phyloP scores from a whole-genome alignment of 306 rosid genomes.

The Quercus cerris region DNA sequence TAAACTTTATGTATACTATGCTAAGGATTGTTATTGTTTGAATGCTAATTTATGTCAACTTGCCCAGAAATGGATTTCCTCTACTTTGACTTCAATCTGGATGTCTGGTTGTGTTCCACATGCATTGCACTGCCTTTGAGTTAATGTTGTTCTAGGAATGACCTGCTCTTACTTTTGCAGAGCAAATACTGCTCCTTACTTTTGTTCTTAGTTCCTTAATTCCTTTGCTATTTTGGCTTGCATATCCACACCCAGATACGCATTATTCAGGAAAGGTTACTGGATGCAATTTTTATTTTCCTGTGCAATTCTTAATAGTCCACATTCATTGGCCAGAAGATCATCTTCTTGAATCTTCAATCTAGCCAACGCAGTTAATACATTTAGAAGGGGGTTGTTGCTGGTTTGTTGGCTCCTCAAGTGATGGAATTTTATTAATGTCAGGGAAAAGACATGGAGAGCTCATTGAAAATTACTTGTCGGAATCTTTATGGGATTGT shows the following conservation, averaged over 20 bases:
- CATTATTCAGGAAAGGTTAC: background rate
- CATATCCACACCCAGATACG: background rate
- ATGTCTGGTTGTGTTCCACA: background rate
- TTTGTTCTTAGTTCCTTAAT: background rate
- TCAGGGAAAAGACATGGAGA: background rate
- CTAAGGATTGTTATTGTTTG: background rate
- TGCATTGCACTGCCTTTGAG: background rate
- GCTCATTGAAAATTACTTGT: background rate
- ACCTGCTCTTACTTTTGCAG: background rate
- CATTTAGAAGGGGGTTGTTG: background rate
- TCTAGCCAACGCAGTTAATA: background rate
- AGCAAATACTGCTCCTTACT: background rate
- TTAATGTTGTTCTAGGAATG: background rate
- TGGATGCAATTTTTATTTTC: background rate
- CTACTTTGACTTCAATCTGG: background rate
- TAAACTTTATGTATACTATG: background rate
- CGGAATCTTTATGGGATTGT: background rate
- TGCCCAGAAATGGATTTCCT: background rate
- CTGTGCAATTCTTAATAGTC: background rate
- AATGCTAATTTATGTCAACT: background rate
- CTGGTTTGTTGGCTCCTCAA: background rate
- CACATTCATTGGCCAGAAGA: background rate
- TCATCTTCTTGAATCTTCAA: background rate
- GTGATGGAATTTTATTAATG: too few relatives aligned
- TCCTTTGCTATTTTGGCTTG: background rate